These are phyloP conservation scores for Glonium stellatum DNA, from an alignment of 495 filamentous ascomycete genomes.

Conservation along the genomic window DNA sequence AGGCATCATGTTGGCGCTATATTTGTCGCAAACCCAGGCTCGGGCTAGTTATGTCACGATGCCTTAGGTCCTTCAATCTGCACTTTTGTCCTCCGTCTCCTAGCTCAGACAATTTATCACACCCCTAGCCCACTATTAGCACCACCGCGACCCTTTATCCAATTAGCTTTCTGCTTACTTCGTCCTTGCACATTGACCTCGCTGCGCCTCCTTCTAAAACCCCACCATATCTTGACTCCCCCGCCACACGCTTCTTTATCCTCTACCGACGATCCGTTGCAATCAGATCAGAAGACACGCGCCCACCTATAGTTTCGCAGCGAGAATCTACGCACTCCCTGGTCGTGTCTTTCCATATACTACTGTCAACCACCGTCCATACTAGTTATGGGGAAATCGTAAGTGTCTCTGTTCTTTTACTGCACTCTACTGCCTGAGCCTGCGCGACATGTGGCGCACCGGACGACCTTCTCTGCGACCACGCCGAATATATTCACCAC, in stretches of 20 bases:
- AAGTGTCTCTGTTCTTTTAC: slow-evolving; percentile 19
- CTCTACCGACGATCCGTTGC: neutral
- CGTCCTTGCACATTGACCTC: neutral
- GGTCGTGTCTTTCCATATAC: neutral
- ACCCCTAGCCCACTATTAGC: neutral
- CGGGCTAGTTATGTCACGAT: neutral
- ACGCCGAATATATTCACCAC: slow-evolving; percentile 5
- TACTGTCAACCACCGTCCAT: neutral
- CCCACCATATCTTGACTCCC: neutral
- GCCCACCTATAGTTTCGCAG: neutral
- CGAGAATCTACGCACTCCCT: neutral
- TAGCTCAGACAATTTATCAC: neutral
- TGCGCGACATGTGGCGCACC: neutral
- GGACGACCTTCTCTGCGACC: slow-evolving; percentile 1
- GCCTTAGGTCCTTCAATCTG: neutral
- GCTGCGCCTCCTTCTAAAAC: neutral
- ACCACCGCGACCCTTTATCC: neutral
- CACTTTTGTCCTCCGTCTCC: neutral
- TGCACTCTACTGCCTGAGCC: neutral
- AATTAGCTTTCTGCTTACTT: neutral
- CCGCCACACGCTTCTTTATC: neutral
- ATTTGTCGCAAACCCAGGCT: neutral
- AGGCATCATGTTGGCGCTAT: neutral
- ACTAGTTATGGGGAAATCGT: slow-evolving; percentile 30
- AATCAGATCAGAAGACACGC: neutral